phyloP scores from a whole-genome alignment of 371 early-diverging fungal species.

The Mortierella sp. region DNA sequence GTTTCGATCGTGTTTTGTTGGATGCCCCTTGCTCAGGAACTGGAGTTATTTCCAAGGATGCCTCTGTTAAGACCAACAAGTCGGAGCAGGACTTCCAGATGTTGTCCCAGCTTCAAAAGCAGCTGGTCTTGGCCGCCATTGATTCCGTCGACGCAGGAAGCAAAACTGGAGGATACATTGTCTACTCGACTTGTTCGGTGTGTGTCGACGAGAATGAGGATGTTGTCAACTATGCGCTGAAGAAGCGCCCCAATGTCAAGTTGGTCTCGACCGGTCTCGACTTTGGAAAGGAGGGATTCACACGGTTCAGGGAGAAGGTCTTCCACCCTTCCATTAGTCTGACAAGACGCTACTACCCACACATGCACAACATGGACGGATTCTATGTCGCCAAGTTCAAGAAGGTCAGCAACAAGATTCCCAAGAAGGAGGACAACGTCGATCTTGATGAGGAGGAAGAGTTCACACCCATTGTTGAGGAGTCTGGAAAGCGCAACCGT shows the following conservation, averaged over 20 bases:
- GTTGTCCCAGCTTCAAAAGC: conserved; percentile 95
- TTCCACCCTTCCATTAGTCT: conserved; percentile 92
- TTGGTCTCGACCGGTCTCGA: conserved; percentile 91
- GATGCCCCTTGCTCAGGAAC: conserved; percentile 99
- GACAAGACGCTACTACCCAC: conserved; percentile 98
- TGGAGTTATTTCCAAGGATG: conserved; percentile 99
- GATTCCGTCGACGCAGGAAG: conserved; percentile 98
- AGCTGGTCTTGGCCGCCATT: conserved; percentile 97
- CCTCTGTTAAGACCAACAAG: conserved; percentile 96
- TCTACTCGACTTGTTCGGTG: conserved; percentile 99
- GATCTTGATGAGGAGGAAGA: conserved; percentile 54
- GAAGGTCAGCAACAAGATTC: conserved; percentile 84
- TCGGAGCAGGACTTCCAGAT: conserved; percentile 92
- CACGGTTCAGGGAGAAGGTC: conserved; percentile 86
- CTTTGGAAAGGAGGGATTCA: conserved; percentile 95
- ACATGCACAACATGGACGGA: conserved; percentile 99
- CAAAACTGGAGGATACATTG: conserved; percentile 95
- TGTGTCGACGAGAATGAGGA: conserved; percentile 99
- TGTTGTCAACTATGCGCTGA: conserved; percentile 97
- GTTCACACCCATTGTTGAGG: conserved; percentile 45
- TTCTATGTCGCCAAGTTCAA: conserved; percentile 99
- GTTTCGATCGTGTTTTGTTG: conserved; percentile 97
- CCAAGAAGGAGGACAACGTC: conserved; percentile 54
- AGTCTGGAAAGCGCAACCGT: conserved; percentile 40
- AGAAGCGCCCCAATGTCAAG: conserved; percentile 95